Evolutionary conservation across 805 yeast genomes (phyloP).

Genomic region (Deakozyma indianensis): DNA sequence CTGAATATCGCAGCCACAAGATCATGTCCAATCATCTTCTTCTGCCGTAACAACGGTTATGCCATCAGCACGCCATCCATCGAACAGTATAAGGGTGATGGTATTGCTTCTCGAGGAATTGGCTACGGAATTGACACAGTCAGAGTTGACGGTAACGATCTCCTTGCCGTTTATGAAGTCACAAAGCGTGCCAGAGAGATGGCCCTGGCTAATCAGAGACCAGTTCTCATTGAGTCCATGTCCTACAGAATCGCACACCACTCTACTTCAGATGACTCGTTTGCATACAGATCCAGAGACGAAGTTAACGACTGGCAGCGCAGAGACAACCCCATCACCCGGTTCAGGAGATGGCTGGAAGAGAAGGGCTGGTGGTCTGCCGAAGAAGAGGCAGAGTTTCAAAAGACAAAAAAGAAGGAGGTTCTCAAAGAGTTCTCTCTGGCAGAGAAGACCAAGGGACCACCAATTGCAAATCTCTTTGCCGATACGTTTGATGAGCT

Average conservation of each 20-base stretch:
- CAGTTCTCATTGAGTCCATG: conserved; percentile 23
- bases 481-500: conserved; percentile 13
- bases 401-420: conserved; percentile 12
- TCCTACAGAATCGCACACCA: conserved; percentile 23
- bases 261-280: conserved; percentile 23
- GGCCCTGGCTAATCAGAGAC: conserved; percentile 14
- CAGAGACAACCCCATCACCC: conserved; percentile 19
- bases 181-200: conserved; percentile 14
- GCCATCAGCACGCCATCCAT: conserved; percentile 21
- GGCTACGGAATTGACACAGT: conserved; percentile 23
- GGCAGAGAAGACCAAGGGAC: conserved; percentile 19
- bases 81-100: conserved; percentile 23
- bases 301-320: conserved; percentile 23
- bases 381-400: conserved; percentile 13
- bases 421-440: conserved; percentile 15
- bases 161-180: conserved; percentile 17
- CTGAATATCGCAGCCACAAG: conserved; percentile 23
- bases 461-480: conserved; percentile 15
- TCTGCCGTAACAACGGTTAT: conserved; percentile 23
- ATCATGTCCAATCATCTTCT: conserved; percentile 20
- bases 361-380: conserved; percentile 17
- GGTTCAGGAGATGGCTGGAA: conserved; percentile 21
- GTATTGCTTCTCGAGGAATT: conserved; percentile 20
- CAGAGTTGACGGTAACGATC: conserved; percentile 23
- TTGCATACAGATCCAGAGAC: conserved; percentile 19